These are phyloP conservation scores for Leishmania martiniquensis DNA, from an alignment of 208 protist species.

Conservation along the genomic window DNA sequence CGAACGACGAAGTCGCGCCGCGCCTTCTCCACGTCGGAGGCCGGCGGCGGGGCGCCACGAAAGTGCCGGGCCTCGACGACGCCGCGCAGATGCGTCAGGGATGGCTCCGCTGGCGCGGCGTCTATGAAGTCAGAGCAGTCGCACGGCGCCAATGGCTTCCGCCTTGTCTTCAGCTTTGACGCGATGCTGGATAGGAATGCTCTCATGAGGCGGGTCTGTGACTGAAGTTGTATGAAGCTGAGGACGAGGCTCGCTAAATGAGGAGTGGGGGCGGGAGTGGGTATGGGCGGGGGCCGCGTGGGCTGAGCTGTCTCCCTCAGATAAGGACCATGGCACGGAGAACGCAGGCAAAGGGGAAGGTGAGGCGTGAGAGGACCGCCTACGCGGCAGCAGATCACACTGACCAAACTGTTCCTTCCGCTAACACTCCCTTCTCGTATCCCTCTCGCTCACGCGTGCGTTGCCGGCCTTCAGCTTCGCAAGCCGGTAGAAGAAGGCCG, in stretches of 20 bases:
- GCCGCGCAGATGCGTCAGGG: constrained; percentile 37
- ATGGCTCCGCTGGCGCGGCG: constrained; percentile 43
- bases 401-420: neutral
- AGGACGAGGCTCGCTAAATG: neutral
- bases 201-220: constrained; percentile 38
- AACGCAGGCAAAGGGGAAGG: neutral
- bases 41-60: constrained; percentile 15
- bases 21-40: constrained; percentile 26
- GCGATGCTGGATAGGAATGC: constrained; percentile 64
- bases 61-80: constrained; percentile 54
- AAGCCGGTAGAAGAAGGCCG: neutral
- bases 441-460: neutral
- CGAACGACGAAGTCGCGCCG: constrained; percentile 43
- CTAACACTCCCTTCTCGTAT: neutral
- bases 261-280: neutral
- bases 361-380: neutral
- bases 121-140: constrained; percentile 74
- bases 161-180: constrained; percentile 47
- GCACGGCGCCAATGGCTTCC: constrained; percentile 46
- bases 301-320: neutral
- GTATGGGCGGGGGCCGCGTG: neutral
- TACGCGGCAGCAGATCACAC: neutral
- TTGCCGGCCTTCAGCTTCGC: neutral
- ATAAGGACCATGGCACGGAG: neutral
- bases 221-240: neutral